Percentiles rank a stretch among this genome's conserved stretches.
Conservation (phyloP, 257 asterid genomes). For the Solanum sejunctum region DNA sequence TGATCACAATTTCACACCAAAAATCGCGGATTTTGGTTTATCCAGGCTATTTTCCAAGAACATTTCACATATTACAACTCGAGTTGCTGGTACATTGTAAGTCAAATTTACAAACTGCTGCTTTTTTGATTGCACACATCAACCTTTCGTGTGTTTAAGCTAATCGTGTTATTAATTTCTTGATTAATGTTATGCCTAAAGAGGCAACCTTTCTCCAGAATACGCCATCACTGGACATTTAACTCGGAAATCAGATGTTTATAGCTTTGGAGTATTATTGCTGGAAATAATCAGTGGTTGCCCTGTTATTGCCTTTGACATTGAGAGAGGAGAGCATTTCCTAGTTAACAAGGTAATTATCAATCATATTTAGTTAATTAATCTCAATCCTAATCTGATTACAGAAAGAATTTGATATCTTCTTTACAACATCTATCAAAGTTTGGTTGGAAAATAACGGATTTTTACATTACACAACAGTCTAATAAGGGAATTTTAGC, state of each 20-base stretch:
- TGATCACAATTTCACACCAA: conserved; percentile 45
- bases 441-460: no score
- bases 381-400: not conserved
- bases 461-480: no score
- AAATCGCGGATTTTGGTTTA: conserved; percentile 65
- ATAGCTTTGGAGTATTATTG: not conserved
- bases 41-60: conserved; percentile 47
- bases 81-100: conserved; percentile 82
- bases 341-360: conserved; percentile 1
- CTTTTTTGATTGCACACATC: not conserved
- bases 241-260: conserved; percentile 64
- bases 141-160: not conserved
- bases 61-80: conserved; percentile 54
- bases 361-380: not conserved
- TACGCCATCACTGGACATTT: conserved; percentile 70
- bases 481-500: not conserved
- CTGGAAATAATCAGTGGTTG: not conserved
- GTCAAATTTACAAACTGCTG: not conserved
- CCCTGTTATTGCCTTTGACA: not conserved
- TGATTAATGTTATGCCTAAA: not conserved
- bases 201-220: conserved; percentile 81
- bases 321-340: not conserved
- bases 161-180: not conserved
- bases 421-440: not conserved
- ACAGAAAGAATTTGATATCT: not conserved